Evolutionary conservation across 768 basidiomycete species (phyloP).

Genomic region (Psilocybe cyanescens): DNA sequence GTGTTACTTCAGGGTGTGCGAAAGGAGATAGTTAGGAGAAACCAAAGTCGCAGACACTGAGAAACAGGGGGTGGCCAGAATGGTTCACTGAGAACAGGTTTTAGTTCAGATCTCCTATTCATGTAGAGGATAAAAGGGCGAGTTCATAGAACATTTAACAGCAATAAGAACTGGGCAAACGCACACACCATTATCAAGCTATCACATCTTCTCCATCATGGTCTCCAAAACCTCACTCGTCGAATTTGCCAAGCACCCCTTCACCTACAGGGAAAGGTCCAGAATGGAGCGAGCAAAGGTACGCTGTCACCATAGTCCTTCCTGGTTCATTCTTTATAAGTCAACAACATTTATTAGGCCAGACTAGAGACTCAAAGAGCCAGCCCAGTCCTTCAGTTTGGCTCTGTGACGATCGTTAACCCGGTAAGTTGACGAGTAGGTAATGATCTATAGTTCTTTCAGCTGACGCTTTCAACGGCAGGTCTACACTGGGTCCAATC

Average conservation of each 20-base stretch:
- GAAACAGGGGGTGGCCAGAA: no score
- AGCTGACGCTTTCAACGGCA: background rate
- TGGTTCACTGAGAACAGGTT: no score
- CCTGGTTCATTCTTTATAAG: no score
- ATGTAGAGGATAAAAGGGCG: background rate
- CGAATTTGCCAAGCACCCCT: slow-evolving; percentile 1
- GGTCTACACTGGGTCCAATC: background rate
- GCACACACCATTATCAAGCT: background rate
- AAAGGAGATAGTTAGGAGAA: no score
- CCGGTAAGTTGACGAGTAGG: no score
- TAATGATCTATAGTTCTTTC: background rate
- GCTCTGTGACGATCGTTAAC: slow-evolving; percentile 1
- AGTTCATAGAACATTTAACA: background rate
- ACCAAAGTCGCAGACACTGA: no score
- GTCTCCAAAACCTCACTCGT: background rate
- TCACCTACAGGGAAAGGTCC: background rate
- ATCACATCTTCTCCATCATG: background rate
- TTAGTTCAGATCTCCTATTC: no score
- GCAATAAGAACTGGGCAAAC: no score
- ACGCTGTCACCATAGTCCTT: background rate
- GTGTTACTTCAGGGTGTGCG: no score
- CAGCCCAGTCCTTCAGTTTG: slow-evolving; percentile 10
- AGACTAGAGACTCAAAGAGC: background rate
- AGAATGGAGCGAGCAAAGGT: background rate
- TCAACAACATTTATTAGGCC: background rate